Percentiles rank a stretch among this genome's conserved stretches.
Evolutionary conservation across 371 early-diverging fungal species (phyloP).

Genomic region (Gilbertella persicaria): DNA sequence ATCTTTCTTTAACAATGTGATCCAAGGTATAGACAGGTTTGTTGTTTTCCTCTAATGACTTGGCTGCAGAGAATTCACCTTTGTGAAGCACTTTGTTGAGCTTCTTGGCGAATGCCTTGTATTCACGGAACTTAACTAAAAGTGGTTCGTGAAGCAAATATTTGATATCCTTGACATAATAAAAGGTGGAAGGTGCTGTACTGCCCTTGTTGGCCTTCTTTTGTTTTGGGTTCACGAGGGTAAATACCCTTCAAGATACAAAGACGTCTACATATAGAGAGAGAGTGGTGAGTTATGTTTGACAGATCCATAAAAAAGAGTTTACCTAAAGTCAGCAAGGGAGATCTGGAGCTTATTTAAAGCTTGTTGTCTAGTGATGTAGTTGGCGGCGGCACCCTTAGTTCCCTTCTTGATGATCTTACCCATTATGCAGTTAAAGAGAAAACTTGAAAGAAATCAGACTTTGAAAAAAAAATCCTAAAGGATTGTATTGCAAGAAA

Average conservation of each 20-base stretch:
- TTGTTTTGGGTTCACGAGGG: conserved; percentile 94
- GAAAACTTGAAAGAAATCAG: conserved; percentile 10
- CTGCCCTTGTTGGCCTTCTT: conserved; percentile 95
- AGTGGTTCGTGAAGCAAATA: conserved; percentile 93
- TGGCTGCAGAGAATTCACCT: conserved; percentile 76
- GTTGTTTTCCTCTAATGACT: conserved; percentile 67
- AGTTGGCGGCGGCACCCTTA: conserved; percentile 90
- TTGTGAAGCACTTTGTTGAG: conserved; percentile 84
- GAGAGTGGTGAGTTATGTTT: conserved; percentile 2
- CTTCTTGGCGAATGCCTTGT: conserved; percentile 84
- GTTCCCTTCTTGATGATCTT: conserved; percentile 86
- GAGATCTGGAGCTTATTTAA: conserved; percentile 93
- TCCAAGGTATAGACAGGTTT: conserved; percentile 85
- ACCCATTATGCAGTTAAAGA: conserved; percentile 57
- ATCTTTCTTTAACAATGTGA: conserved; percentile 94
- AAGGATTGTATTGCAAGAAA: too few species aligned
- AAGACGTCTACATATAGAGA: conserved; percentile 68
- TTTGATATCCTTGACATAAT: conserved; percentile 94
- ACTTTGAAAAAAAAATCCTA: conserved; percentile 1
- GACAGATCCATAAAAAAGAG: conserved; percentile 4
- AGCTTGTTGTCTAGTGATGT: conserved; percentile 89
- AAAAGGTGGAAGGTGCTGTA: conserved; percentile 86
- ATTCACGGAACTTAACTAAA: conserved; percentile 87
- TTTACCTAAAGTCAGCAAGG: conserved; percentile 89
- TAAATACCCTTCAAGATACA: conserved; percentile 98